Percentiles rank a stretch among this genome's conserved stretches.
Evolutionary conservation across 768 basidiomycete species (phyloP).

Genomic region (Boletus barrowsii): DNA sequence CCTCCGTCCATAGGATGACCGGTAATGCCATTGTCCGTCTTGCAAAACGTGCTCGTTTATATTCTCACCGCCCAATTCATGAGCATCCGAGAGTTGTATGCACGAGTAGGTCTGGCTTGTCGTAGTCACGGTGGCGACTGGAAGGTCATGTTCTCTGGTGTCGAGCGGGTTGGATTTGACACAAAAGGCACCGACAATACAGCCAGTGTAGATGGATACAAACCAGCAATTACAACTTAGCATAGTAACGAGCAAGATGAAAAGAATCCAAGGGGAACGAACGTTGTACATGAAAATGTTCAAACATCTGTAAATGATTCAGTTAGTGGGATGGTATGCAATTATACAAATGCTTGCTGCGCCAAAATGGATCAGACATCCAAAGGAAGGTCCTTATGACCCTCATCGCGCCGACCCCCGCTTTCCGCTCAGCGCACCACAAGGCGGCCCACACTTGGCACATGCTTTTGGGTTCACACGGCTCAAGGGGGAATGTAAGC

Average conservation of each 20-base stretch:
- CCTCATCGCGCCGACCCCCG: conserved; percentile 73
- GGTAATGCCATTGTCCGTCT: no score
- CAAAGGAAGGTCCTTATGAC: conserved; percentile 78
- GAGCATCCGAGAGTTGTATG: no score
- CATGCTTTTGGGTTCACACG: conserved; percentile 69
- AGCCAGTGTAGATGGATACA: neutral
- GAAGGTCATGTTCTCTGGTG: no score
- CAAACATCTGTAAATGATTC: neutral
- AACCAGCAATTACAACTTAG: no score
- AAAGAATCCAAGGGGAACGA: neutral
- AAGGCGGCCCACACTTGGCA: conserved; percentile 63
- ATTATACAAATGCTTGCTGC: conserved; percentile 14
- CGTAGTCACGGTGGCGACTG: neutral
- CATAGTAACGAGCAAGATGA: neutral
- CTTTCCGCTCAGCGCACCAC: conserved; percentile 69
- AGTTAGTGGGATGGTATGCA: conserved; percentile 2
- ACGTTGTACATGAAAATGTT: neutral
- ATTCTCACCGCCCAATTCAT: no score
- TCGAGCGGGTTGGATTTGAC: neutral
- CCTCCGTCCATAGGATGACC: neutral
- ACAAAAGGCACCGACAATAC: neutral
- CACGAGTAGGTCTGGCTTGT: neutral
- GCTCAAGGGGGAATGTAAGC: conserved; percentile 66
- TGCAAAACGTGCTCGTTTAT: neutral
- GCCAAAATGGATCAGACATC: conserved; percentile 68